A percentile compares a stretch with the other conserved stretches of the same genome.
Conservation (phyloP, 495 filamentous ascomycete species). For the Lasiosphaeria miniovina region DNA sequence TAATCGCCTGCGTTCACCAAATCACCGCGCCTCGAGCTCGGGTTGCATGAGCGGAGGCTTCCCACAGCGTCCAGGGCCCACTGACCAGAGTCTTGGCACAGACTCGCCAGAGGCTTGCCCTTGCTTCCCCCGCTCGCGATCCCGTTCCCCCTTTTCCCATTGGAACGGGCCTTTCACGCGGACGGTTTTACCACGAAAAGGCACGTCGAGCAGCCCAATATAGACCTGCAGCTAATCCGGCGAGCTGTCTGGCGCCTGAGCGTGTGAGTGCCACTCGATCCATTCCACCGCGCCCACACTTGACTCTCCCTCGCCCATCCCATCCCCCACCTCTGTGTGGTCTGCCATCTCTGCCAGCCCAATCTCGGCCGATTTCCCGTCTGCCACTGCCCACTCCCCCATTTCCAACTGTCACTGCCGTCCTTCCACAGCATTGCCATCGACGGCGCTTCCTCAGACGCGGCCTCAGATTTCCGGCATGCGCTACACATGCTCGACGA, state of each 20-base stretch:
- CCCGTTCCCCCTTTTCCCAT: slow-evolving; percentile 12
- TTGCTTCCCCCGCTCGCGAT: slow-evolving; percentile 12
- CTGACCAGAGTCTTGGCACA: background rate
- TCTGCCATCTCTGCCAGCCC: slow-evolving; percentile 19
- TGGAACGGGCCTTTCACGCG: slow-evolving; percentile 25
- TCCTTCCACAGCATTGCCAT: slow-evolving; percentile 23
- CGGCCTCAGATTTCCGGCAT: slow-evolving; percentile 11
- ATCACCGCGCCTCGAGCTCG: slow-evolving; percentile 14
- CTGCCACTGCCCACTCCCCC: slow-evolving; percentile 28
- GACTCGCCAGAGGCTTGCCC: slow-evolving; percentile 1
- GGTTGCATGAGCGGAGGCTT: slow-evolving; percentile 12
- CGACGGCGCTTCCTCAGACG: slow-evolving; percentile 21
- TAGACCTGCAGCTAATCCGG: slow-evolving; percentile 20
- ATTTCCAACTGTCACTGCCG: slow-evolving; percentile 23
- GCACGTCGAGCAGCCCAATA: slow-evolving; percentile 30
- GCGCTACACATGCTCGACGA: slow-evolving; percentile 7
- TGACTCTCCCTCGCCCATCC: slow-evolving; percentile 1
- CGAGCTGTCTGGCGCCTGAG: slow-evolving; percentile 32
- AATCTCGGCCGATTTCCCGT: slow-evolving; percentile 15
- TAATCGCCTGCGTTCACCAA: slow-evolving; percentile 8
- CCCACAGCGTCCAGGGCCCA: background rate
- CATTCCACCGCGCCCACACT: slow-evolving; percentile 1
- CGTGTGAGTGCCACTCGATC: slow-evolving; percentile 22
- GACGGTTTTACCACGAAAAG: slow-evolving; percentile 36
- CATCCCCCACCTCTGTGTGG: slow-evolving; percentile 7